phyloP scores from a whole-genome alignment of 345 rosid species.

The Syzygium aqueum region DNA sequence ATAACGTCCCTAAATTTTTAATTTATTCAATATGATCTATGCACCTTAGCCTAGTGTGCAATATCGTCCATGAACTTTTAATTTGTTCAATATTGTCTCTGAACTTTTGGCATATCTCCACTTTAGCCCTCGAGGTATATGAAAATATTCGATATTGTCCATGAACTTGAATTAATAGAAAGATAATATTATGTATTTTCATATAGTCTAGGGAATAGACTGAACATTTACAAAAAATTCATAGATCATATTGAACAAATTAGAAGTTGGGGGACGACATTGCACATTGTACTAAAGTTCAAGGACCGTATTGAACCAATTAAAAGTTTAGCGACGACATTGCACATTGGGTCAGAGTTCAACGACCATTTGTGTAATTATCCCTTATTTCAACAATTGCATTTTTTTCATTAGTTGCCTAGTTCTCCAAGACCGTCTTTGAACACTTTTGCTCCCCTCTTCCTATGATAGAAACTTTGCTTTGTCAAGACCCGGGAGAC shows the following conservation, averaged over 20 bases:
- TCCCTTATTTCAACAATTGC: not conserved
- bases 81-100: not conserved
- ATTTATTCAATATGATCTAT: not conserved
- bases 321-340: not conserved
- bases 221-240: not conserved
- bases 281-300: not conserved
- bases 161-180: not conserved
- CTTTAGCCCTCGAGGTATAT: too few species aligned
- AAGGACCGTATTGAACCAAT: not conserved
- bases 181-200: not conserved
- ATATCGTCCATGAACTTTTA: not conserved
- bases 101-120: not conserved
- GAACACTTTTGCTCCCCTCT: not conserved
- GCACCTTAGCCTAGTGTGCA: not conserved
- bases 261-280: rapidly evolving
- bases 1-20: not conserved
- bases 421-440: not conserved
- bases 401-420: not conserved
- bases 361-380: not conserved
- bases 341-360: not conserved
- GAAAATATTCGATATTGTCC: not conserved
- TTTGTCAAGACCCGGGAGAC: not conserved
- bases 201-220: too few species aligned
- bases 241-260: not conserved
- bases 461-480: not conserved